Evolutionary conservation across 1,139 yeast genomes (phyloP).

Genomic region (Hanseniaspora uvarum): DNA sequence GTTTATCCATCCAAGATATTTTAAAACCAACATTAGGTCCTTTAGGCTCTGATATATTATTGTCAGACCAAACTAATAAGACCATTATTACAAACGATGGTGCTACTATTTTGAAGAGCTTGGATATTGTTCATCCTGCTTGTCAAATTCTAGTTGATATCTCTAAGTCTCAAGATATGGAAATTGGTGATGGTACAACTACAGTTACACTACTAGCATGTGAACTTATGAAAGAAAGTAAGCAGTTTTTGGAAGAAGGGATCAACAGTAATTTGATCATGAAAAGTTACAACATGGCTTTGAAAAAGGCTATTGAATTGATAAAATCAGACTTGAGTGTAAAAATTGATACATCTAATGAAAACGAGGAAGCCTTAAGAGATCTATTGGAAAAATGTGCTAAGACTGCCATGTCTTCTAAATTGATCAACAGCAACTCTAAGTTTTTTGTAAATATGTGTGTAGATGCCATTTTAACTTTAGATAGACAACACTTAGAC

Average conservation of each 20-base stretch:
- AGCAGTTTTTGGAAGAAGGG: conserved; percentile 86
- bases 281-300: conserved; percentile 80
- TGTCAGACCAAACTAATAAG: conserved; percentile 71
- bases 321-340: conserved; percentile 45
- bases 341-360: conserved; percentile 54
- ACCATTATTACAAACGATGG: conserved; percentile 97
- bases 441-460: conserved; percentile 90
- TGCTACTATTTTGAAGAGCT: conserved; percentile 81
- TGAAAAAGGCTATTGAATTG: conserved; percentile 61
- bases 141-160: conserved; percentile 92
- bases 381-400: conserved; percentile 85
- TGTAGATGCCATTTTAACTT: conserved; percentile 82
- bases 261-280: conserved; percentile 80
- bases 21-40: conserved; percentile 94
- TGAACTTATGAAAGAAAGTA: conserved; percentile 83
- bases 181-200: conserved; percentile 98
- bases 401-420: conserved; percentile 93
- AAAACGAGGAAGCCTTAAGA: conserved; percentile 38
- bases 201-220: conserved; percentile 92
- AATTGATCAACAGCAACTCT: conserved; percentile 76
- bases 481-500: conserved; percentile 76
- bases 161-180: conserved; percentile 94
- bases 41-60: conserved; percentile 85
- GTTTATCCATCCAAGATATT: conserved; percentile 93
- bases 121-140: conserved; percentile 97